Evolutionary conservation across 1,139 yeast species (phyloP).

Genomic region (Pneumocystis oryctolagi): DNA sequence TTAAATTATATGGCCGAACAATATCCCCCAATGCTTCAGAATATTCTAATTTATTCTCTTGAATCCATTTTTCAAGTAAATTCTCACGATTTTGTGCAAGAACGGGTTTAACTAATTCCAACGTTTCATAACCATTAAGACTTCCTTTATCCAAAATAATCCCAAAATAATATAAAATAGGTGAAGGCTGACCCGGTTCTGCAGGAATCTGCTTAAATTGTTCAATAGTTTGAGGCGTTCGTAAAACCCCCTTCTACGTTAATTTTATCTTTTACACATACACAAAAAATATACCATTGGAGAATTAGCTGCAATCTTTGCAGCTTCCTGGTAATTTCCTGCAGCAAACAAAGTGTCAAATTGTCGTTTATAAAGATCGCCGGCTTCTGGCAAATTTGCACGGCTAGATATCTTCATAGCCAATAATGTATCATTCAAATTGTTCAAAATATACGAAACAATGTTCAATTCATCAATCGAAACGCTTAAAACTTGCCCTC

Average conservation of each 20-base stretch:
- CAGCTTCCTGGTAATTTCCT: slow-evolving; percentile 86
- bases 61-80: slow-evolving; percentile 88
- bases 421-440: slow-evolving; percentile 69
- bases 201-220: slow-evolving; percentile 83
- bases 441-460: slow-evolving; percentile 78
- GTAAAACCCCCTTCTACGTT: slow-evolving; percentile 33
- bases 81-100: slow-evolving; percentile 91
- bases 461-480: slow-evolving; percentile 74
- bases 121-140: slow-evolving; percentile 81
- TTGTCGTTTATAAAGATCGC: slow-evolving; percentile 76
- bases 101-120: slow-evolving; percentile 91
- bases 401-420: slow-evolving; percentile 85
- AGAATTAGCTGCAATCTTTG: slow-evolving; percentile 92
- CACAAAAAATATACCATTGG: slow-evolving; percentile 35
- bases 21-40: slow-evolving; percentile 96
- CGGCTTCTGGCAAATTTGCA: slow-evolving; percentile 97
- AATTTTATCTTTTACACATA: not conserved
- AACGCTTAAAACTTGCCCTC: slow-evolving; percentile 89
- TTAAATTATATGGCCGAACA: slow-evolving; percentile 72
- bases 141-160: slow-evolving; percentile 86
- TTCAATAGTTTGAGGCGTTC: slow-evolving; percentile 90
- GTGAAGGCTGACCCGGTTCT: slow-evolving; percentile 82
- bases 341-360: slow-evolving; percentile 70
- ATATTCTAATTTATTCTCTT: slow-evolving; percentile 82
- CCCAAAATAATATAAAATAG: slow-evolving; percentile 83